Conservation (phyloP, 2,329 filamentous ascomycete species). For the Simplicillium sp. region DNA sequence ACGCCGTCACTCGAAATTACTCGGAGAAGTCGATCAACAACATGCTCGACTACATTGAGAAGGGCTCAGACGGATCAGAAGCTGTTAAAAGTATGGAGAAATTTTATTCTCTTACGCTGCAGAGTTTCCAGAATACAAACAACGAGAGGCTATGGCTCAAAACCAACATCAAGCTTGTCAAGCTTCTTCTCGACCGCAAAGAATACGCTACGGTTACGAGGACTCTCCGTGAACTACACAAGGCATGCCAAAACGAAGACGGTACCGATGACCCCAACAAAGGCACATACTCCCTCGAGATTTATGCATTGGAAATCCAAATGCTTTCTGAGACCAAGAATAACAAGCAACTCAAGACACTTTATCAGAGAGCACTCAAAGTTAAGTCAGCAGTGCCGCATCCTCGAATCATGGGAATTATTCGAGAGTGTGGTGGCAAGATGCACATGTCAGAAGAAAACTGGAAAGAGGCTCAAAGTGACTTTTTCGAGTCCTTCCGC, state of each 20-base stretch:
- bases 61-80: slow-evolving; percentile 62
- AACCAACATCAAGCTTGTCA: slow-evolving; percentile 94
- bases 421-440: slow-evolving; percentile 96
- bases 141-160: slow-evolving; percentile 97
- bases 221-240: slow-evolving; percentile 83
- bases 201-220: slow-evolving; percentile 72
- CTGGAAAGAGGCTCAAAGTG: slow-evolving; percentile 92
- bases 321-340: slow-evolving; percentile 97
- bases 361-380: slow-evolving; percentile 85
- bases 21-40: slow-evolving; percentile 99
- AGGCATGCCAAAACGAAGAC: slow-evolving; percentile 77
- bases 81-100: slow-evolving; percentile 77
- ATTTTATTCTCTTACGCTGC: slow-evolving; percentile 88
- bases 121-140: slow-evolving; percentile 94
- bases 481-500: slow-evolving; percentile 97
- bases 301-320: slow-evolving; percentile 95
- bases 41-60: slow-evolving; percentile 96
- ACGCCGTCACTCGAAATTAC: slow-evolving; percentile 93
- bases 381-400: slow-evolving; percentile 96
- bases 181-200: slow-evolving; percentile 83
- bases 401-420: slow-evolving; percentile 98
- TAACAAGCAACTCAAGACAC: slow-evolving; percentile 88
- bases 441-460: slow-evolving; percentile 99
- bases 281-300: slow-evolving; percentile 90
- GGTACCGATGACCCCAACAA: slow-evolving; percentile 88